Conservation (phyloP, 768 basidiomycete genomes). For the Leccinellum albellum region DNA sequence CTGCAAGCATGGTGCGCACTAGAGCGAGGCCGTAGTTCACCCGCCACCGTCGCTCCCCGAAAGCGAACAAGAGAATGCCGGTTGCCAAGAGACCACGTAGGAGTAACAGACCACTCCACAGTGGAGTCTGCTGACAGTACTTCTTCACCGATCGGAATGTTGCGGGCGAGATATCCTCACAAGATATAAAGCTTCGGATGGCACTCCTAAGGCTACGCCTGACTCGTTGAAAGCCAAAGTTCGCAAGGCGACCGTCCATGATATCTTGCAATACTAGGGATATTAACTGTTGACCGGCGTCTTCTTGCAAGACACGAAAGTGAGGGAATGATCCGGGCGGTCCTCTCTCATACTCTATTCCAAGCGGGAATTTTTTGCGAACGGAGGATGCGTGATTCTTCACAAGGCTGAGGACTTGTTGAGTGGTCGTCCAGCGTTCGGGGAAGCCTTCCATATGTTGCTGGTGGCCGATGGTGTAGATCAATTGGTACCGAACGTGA, state of each 20-base stretch:
- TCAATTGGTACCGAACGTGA: conserved; percentile 35
- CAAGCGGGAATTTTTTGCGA: background rate
- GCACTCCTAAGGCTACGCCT: background rate
- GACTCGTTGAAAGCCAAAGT: conserved; percentile 15
- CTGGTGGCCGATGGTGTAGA: conserved; percentile 35
- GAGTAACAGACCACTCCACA: conserved; percentile 26
- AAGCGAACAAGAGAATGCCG: conserved; percentile 29
- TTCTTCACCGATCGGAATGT: conserved; percentile 6
- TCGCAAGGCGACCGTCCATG: conserved; percentile 12
- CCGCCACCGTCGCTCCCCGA: conserved; percentile 36
- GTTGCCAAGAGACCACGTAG: conserved; percentile 34
- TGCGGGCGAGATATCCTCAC: background rate
- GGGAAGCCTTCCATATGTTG: conserved; percentile 28
- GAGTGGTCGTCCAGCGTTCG: conserved; percentile 33
- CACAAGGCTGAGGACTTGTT: conserved; percentile 30
- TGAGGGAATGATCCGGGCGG: conserved; percentile 20
- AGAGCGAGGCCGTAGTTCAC: conserved; percentile 37
- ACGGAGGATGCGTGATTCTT: conserved; percentile 11
- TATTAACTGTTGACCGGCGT: conserved; percentile 11
- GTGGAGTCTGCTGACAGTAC: background rate
- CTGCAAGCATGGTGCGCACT: conserved; percentile 33
- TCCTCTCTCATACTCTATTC: conserved; percentile 16
- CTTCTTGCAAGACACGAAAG: conserved; percentile 18
- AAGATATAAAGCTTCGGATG: conserved; percentile 23
- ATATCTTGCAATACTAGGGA: conserved; percentile 13